Percentiles rank a stretch among this genome's conserved stretches.
phyloP scores from a whole-genome alignment of 1,139 yeast genomes.

The Debaryomyces udenii region DNA sequence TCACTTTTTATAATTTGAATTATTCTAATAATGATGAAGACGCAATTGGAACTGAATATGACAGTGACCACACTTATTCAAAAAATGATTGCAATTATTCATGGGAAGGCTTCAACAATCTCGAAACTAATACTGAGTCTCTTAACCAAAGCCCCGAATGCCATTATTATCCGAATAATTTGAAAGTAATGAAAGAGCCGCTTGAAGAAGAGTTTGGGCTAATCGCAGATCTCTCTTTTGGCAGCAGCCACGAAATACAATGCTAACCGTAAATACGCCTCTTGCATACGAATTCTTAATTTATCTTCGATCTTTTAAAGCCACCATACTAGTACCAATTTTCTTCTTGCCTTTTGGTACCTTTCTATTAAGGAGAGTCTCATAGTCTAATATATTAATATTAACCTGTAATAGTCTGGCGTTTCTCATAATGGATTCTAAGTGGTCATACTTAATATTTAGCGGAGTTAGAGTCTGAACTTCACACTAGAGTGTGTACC shows the following conservation, averaged over 20 bases:
- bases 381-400: not conserved
- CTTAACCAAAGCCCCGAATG: slow-evolving; percentile 1
- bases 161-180: slow-evolving; percentile 7
- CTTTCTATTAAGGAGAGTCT: too few relatives aligned
- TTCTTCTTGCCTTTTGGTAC: too few relatives aligned
- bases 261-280: slow-evolving; percentile 11
- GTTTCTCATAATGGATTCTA: too few relatives aligned
- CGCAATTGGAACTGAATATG: slow-evolving; percentile 11
- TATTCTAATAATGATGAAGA: slow-evolving; percentile 12
- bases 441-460: too few relatives aligned
- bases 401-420: too few relatives aligned
- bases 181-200: slow-evolving; percentile 11
- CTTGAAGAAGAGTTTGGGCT: slow-evolving; percentile 14
- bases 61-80: slow-evolving; percentile 11
- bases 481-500: too few relatives aligned
- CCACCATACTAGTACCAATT: too few relatives aligned
- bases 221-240: slow-evolving; percentile 20
- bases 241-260: slow-evolving; percentile 21
- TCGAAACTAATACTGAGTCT: slow-evolving; percentile 2
- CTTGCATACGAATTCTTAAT: too few relatives aligned
- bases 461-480: too few relatives aligned
- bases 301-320: too few relatives aligned
- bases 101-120: slow-evolving; percentile 11
- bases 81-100: slow-evolving; percentile 10
- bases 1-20: slow-evolving; percentile 12